These are phyloP conservation scores for Magnolia changhungtana DNA, from an alignment of 164 flowering plant genomes.

Conservation along the genomic window DNA sequence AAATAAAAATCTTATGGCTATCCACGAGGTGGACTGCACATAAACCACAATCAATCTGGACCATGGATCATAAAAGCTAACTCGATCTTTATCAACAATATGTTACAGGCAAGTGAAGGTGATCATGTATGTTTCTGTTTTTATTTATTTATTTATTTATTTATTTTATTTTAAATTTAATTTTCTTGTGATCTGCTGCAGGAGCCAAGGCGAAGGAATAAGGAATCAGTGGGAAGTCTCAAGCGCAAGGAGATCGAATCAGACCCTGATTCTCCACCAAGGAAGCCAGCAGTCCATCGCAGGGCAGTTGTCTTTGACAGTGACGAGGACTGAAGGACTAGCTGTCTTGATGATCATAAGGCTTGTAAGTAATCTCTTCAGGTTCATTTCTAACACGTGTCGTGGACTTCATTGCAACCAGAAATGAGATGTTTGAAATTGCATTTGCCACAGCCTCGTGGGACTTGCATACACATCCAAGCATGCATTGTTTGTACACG, in stretches of 20 bases:
- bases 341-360: background rate
- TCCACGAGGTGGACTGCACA: too few relatives aligned
- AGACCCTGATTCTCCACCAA: conserved; percentile 82
- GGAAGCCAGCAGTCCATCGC: conserved; percentile 62
- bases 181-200: conserved; percentile 14
- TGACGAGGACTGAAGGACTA: conserved; percentile 59
- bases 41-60: too few relatives aligned
- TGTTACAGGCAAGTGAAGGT: background rate
- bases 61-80: too few relatives aligned
- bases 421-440: background rate
- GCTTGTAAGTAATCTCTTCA: background rate
- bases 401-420: background rate
- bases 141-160: background rate
- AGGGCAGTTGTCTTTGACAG: conserved; percentile 62
- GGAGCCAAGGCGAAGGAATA: conserved; percentile 60
- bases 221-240: conserved; percentile 37
- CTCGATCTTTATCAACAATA: background rate
- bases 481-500: too few relatives aligned
- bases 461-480: too few relatives aligned
- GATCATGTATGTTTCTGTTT: background rate
- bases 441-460: background rate
- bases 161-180: background rate
- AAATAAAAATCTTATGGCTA: too few relatives aligned
- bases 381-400: background rate
- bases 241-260: conserved; percentile 81